phyloP scores from a whole-genome alignment of 1,284 basidiomycete genomes.

The Melampsora allii-populina region DNA sequence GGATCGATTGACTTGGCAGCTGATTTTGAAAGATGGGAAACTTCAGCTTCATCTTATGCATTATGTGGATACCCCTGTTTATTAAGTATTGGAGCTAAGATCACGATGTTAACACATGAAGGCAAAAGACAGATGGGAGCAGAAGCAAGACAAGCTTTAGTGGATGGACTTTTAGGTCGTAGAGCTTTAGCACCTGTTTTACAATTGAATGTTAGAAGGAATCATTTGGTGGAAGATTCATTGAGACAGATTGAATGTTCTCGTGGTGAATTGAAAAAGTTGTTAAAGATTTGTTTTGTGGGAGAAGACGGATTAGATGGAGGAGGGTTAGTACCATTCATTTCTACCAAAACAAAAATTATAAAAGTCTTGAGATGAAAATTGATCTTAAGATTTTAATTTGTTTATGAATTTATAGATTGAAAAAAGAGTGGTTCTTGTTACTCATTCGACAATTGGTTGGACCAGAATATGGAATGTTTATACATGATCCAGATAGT shows the following conservation, averaged over 20 bases:
- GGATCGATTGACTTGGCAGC: slow-evolving; percentile 4
- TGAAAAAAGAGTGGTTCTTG: slow-evolving; percentile 51
- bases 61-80: slow-evolving; percentile 50
- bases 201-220: slow-evolving; percentile 45
- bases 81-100: slow-evolving; percentile 48
- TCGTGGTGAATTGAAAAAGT: slow-evolving; percentile 46
- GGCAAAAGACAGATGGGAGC: slow-evolving; percentile 47
- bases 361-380: too few relatives aligned
- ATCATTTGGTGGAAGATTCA: slow-evolving; percentile 48
- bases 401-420: slow-evolving; percentile 9
- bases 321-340: slow-evolving; percentile 12
- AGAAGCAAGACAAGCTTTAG: slow-evolving; percentile 45
- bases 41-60: slow-evolving; percentile 43
- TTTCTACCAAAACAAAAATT: too few relatives aligned
- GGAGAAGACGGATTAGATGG: slow-evolving; percentile 50
- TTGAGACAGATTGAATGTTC: slow-evolving; percentile 44
- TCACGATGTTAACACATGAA: slow-evolving; percentile 47
- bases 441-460: slow-evolving; percentile 48
- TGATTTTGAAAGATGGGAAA: slow-evolving; percentile 35
- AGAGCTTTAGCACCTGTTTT: slow-evolving; percentile 45
- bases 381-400: background rate
- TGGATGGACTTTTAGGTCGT: slow-evolving; percentile 43
- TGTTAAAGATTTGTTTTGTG: slow-evolving; percentile 47
- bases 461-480: slow-evolving; percentile 49
- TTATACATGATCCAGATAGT: slow-evolving; percentile 45